Evolutionary conservation across 1,284 basidiomycete species (phyloP), one percentile per base, ranked within the genome.

Genomic region (Boletus semigastroideus): DNA sequence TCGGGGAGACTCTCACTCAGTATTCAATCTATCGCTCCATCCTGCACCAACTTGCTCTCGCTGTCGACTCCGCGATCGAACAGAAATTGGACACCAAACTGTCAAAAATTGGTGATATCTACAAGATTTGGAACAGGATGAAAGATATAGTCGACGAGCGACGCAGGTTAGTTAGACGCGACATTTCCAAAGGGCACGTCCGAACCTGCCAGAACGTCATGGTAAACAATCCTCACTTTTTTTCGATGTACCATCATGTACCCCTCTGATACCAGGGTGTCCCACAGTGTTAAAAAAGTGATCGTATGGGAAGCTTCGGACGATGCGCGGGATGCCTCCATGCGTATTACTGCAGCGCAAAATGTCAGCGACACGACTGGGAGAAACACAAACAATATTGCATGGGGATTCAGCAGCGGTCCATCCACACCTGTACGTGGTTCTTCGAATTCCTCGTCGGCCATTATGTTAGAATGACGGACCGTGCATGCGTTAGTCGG

Each of bases 171-270:
- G 47, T 66, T 13, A 56, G 42, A 10, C 59, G 49, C 9, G 63
- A 54, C 37, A 20, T 53, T 9, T 51, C 56, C 19, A 49, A 54
- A 5, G 47, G 55, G 8, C 57, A 65, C 33, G 51, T 69, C 16
- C 64, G 66, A 19, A 59, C 57, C n/a, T 66, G 65, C 37, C 65
- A 69, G 36, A 69, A 69, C 30, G 55, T 60, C 11, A 49, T 42
- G 51, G 64, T 56, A 14, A 55, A 36, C 27, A 6, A 4, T 30
- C 2, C 19, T 12, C 17, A 33, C 36, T 25, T 14, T 30, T 17
- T 10, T 36, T n/a, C n/a, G n/a, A n/a, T n/a, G n/a, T n/a, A n/a
- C n/a, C n/a, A n/a, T n/a, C n/a, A n/a, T n/a, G n/a, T n/a, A n/a
- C n/a, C n/a, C n/a, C n/a, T n/a, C n/a, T n/a, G n/a, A n/a, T n/a